Evolutionary conservation across 2,329 filamentous ascomycete genomes (phyloP).

Genomic region (Calonectria fujianensis): DNA sequence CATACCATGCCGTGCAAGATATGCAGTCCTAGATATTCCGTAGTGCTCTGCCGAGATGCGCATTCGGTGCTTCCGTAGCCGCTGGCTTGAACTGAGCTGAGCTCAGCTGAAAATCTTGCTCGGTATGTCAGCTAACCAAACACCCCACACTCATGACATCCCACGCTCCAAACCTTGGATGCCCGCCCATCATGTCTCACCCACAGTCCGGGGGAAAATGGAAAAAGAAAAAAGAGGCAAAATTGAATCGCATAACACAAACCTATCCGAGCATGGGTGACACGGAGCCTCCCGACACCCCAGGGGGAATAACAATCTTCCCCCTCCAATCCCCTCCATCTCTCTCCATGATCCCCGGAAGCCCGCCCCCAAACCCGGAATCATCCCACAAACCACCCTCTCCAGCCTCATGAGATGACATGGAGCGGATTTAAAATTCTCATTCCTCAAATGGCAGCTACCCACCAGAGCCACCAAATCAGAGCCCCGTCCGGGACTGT

Average conservation of each 20-base stretch:
- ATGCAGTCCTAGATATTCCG: conserved; percentile 31
- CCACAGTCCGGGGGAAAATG: conserved; percentile 8
- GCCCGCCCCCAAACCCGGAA: conserved; percentile 25
- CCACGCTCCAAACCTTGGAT: conserved; percentile 28
- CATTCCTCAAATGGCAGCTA: conserved; percentile 39
- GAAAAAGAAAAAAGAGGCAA: conserved; percentile 10
- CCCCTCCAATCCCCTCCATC: conserved; percentile 23
- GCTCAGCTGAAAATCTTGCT: conserved; percentile 26
- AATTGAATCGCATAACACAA: conserved; percentile 32
- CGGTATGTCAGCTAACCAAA: conserved; percentile 37
- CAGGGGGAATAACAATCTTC: conserved; percentile 31
- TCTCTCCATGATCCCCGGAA: conserved; percentile 31
- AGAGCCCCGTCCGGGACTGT: conserved; percentile 45
- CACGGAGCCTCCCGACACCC: conserved; percentile 36
- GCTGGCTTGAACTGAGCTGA: conserved; percentile 28
- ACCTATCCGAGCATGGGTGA: conserved; percentile 23
- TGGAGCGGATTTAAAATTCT: conserved; percentile 15
- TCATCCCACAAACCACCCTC: conserved; percentile 28
- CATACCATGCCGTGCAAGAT: neutral
- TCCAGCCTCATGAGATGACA: conserved; percentile 29
- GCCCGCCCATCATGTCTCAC: conserved; percentile 27
- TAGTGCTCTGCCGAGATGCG: conserved; percentile 16
- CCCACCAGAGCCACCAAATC: conserved; percentile 46
- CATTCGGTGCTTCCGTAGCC: neutral
- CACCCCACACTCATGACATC: conserved; percentile 41